Conservation (phyloP, 163 green algal genomes). For the Chlamydomonas reinhardtii region DNA sequence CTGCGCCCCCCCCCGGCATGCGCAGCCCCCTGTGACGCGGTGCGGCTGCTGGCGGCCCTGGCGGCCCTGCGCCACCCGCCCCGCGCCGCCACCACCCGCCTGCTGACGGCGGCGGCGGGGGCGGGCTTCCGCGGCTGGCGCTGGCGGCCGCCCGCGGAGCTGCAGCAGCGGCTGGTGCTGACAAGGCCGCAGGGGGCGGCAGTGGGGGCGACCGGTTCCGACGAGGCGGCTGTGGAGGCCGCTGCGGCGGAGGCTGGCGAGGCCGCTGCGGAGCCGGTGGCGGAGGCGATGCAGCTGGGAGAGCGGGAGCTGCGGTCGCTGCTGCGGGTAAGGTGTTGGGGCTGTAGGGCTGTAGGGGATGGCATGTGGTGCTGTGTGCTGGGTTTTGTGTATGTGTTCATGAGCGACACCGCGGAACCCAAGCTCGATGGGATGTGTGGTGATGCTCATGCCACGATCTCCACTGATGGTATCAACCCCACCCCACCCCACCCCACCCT, state of each 20-base stretch:
- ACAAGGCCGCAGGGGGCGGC: no score
- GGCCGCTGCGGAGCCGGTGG: no score
- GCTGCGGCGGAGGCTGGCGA: neutral
- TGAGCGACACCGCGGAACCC: no score
- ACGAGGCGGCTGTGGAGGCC: no score
- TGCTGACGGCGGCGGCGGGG: constrained; percentile 4
- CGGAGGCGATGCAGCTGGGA: neutral
- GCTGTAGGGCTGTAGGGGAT: neutral
- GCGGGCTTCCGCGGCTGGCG: constrained; percentile 10
- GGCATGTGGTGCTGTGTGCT: neutral
- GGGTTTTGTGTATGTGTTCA: neutral
- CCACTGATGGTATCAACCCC: no score
- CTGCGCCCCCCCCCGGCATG: neutral
- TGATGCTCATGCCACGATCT: no score
- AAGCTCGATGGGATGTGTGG: no score
- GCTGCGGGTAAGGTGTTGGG: constrained; percentile 7
- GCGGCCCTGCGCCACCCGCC: constrained; percentile 1
- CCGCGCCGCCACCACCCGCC: no score
- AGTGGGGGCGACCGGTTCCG: neutral
- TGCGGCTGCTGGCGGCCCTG: constrained; percentile 5
- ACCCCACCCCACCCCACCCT: no score
- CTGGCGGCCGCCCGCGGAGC: neutral
- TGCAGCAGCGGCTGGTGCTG: neutral
- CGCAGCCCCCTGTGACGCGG: neutral
- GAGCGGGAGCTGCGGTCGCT: constrained; percentile 6